Percentiles rank a stretch among this genome's conserved stretches.
These are phyloP conservation scores for Mycosarcoma mackinlayi DNA, from an alignment of 1,284 basidiomycete species.

Conservation along the genomic window DNA sequence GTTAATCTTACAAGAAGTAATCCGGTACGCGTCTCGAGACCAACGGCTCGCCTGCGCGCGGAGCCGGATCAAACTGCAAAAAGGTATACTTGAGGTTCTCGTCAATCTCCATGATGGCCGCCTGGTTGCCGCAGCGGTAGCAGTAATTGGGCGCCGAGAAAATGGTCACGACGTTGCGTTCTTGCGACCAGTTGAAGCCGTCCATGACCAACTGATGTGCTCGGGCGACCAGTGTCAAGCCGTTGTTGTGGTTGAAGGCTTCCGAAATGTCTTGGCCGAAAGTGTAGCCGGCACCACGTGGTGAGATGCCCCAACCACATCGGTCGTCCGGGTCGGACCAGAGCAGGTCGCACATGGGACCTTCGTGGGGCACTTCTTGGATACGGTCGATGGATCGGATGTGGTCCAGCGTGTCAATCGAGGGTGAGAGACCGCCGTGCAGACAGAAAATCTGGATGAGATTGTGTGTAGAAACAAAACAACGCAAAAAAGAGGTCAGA, in stretches of 20 bases:
- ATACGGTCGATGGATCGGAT: slow-evolving; percentile 98
- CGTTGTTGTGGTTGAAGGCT: slow-evolving; percentile 99
- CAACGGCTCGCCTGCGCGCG: slow-evolving; percentile 95
- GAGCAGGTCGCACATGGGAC: slow-evolving; percentile 97
- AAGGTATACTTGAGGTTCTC: slow-evolving; percentile 96
- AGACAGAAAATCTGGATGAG: slow-evolving; percentile 99
- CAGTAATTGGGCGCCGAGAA: slow-evolving; percentile 92
- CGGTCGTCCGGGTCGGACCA: slow-evolving; percentile 99
- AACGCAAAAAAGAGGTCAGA: too few species aligned
- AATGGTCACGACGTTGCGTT: slow-evolving; percentile 99
- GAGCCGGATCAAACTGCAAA: slow-evolving; percentile 99
- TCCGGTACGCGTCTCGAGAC: slow-evolving; percentile 98
- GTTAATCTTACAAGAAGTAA: slow-evolving; percentile 63
- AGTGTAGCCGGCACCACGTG: slow-evolving; percentile 97
- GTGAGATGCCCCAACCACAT: slow-evolving; percentile 99
- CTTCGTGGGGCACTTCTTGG: slow-evolving; percentile 98
- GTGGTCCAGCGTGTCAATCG: slow-evolving; percentile 99
- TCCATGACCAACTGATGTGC: slow-evolving; percentile 86
- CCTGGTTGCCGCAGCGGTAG: slow-evolving; percentile 99
- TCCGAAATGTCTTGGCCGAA: slow-evolving; percentile 99
- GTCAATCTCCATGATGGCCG: slow-evolving; percentile 99
- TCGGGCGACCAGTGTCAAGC: slow-evolving; percentile 84
- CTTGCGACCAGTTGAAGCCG: slow-evolving; percentile 97
- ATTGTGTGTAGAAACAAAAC: too few species aligned
- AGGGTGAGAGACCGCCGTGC: slow-evolving; percentile 96